Conservation (phyloP, 2,329 filamentous ascomycete genomes). For the Ophiostoma populinum region DNA sequence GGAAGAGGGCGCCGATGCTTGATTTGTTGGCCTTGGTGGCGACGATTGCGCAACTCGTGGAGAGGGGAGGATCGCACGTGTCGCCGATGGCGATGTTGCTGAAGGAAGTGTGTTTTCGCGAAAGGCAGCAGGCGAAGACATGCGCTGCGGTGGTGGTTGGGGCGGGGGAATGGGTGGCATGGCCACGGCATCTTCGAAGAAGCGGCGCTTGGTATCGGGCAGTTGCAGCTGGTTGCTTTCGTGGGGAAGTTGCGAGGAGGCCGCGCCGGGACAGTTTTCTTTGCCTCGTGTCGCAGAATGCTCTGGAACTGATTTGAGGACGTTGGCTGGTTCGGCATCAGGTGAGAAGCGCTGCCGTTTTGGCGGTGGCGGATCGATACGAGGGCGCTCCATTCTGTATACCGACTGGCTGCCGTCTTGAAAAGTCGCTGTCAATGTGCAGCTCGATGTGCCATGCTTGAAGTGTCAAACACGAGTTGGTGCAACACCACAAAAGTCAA, state of each 20-base stretch:
- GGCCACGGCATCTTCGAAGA: slow-evolving; percentile 22
- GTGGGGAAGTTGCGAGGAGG: slow-evolving; percentile 14
- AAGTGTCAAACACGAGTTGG: too few species aligned
- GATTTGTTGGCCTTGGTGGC: background rate
- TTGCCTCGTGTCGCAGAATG: slow-evolving; percentile 4
- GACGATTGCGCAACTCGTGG: slow-evolving; percentile 4
- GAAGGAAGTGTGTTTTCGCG: slow-evolving; percentile 1
- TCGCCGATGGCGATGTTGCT: background rate
- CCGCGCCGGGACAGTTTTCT: slow-evolving; percentile 14
- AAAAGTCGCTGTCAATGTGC: background rate
- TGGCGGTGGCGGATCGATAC: slow-evolving; percentile 18
- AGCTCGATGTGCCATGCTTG: background rate
- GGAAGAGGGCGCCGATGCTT: background rate
- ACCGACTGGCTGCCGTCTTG: too few species aligned
- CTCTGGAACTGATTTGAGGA: too few species aligned
- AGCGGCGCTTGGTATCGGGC: slow-evolving; percentile 26
- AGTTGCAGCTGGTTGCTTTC: slow-evolving; percentile 22
- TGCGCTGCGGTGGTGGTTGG: background rate
- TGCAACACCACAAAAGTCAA: too few species aligned
- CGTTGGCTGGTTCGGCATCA: background rate
- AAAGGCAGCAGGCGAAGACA: slow-evolving; percentile 3
- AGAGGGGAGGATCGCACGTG: background rate
- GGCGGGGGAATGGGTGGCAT: slow-evolving; percentile 4
- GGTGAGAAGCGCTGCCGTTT: slow-evolving; percentile 18
- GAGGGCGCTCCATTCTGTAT: slow-evolving; percentile 19